Conservation (phyloP, 768 basidiomycete species). For the Termitomyces sp. region DNA sequence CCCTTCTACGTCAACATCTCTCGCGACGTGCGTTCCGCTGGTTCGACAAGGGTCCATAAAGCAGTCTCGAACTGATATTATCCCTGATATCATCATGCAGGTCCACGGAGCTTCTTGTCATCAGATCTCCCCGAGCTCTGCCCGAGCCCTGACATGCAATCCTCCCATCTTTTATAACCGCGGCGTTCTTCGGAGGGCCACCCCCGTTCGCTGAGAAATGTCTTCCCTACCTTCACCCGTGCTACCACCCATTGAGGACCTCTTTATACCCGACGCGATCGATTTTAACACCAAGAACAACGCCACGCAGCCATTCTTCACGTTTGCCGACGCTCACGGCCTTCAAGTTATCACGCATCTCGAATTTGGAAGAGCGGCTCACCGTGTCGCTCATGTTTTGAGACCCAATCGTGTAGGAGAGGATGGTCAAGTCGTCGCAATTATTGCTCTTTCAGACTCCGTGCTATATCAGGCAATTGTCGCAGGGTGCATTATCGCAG, state of each 20-base stretch:
- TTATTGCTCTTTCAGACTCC: conserved; percentile 15
- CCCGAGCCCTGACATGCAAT: no score
- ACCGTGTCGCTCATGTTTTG: conserved; percentile 31
- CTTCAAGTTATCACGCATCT: conserved; percentile 24
- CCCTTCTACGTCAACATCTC: no score
- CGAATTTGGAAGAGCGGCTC: conserved; percentile 35
- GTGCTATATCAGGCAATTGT: conserved; percentile 32
- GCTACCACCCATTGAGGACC: background rate
- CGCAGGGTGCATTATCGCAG: conserved; percentile 25
- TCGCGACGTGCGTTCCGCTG: no score
- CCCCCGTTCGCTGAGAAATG: no score
- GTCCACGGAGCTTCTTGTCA: no score
- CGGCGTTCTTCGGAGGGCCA: no score
- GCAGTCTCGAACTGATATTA: no score
- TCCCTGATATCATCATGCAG: no score
- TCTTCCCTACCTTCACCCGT: background rate
- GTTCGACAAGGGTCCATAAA: no score
- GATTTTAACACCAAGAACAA: conserved; percentile 16
- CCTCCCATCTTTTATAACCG: no score
- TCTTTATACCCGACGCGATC: background rate
- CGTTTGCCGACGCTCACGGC: conserved; percentile 10
- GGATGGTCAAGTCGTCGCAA: conserved; percentile 22
- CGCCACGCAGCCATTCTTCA: conserved; percentile 13
- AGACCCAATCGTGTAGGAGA: conserved; percentile 20
- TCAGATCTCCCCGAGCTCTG: no score